These are phyloP conservation scores for Teunomyces cretensis DNA, from an alignment of 805 yeast genomes.

Conservation along the genomic window DNA sequence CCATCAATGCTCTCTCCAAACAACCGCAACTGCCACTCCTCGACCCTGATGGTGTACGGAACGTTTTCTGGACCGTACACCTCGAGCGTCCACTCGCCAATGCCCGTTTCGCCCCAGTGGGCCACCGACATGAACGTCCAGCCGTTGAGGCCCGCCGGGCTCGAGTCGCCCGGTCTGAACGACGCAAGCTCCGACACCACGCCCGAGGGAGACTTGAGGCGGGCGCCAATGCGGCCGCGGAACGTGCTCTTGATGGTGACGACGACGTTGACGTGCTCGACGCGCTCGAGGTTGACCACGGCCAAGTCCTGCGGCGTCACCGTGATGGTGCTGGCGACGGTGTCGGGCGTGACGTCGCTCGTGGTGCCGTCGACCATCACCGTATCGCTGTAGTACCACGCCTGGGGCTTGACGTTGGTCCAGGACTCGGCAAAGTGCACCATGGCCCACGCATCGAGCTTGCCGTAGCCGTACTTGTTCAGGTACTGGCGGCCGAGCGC, in stretches of 20 bases:
- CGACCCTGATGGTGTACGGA: conserved; percentile 39
- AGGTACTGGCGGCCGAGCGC: conserved; percentile 70
- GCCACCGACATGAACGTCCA: conserved; percentile 99
- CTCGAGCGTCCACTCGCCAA: conserved; percentile 79
- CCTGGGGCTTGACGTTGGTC: conserved; percentile 87
- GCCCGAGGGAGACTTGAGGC: conserved; percentile 74
- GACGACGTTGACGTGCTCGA: conserved; percentile 86
- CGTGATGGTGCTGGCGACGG: conserved; percentile 28
- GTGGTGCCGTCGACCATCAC: conserved; percentile 28
- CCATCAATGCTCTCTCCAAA: conserved; percentile 81
- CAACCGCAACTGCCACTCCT: conserved; percentile 72
- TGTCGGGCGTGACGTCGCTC: conserved; percentile 9
- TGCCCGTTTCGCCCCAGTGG: conserved; percentile 88
- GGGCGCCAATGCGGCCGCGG: conserved; percentile 71
- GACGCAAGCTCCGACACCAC: conserved; percentile 72
- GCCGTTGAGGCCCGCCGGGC: conserved; percentile 58
- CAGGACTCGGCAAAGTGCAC: conserved; percentile 73
- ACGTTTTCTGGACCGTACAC: conserved; percentile 42
- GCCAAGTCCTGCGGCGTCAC: conserved; percentile 51
- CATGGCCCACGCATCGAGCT: conserved; percentile 75
- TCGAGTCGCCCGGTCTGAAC: conserved; percentile 57
- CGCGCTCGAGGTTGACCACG: conserved; percentile 58
- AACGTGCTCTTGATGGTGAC: conserved; percentile 63
- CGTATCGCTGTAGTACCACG: conserved; percentile 64
- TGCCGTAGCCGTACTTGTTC: conserved; percentile 90